Percentiles rank a stretch among this genome's conserved stretches.
These are phyloP conservation scores for Isoetes taiwanensis DNA, from an alignment of 75 land plant species.

Conservation along the genomic window DNA sequence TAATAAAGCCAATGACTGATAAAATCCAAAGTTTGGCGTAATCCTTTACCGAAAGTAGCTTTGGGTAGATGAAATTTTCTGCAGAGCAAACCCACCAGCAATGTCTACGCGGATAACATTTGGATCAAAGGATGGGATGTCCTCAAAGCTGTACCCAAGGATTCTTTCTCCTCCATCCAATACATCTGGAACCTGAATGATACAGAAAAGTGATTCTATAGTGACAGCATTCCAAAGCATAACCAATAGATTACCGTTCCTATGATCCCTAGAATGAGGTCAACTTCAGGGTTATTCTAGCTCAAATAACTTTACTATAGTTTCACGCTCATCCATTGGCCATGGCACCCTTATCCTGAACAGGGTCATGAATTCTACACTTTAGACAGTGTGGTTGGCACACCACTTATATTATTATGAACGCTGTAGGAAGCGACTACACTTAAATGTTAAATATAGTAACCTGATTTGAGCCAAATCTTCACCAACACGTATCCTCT, in stretches of 20 bases:
- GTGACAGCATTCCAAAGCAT: too few relatives aligned
- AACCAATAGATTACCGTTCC: conserved; percentile 85
- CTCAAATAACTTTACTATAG: conserved; percentile 54
- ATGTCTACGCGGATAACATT: conserved; percentile 62
- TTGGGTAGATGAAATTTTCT: conserved; percentile 41
- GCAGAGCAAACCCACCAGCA: conserved; percentile 77
- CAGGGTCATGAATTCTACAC: too few relatives aligned
- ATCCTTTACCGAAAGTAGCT: conserved; percentile 66
- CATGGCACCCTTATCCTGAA: conserved; percentile 92
- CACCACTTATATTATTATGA: too few relatives aligned
- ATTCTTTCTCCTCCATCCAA: conserved; percentile 28
- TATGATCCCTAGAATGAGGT: conserved; percentile 45
- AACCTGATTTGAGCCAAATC: conserved; percentile 73
- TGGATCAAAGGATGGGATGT: conserved; percentile 37
- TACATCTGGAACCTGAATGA: conserved; percentile 36
- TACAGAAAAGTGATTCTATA: too few relatives aligned
- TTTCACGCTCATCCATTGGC: conserved; percentile 76
- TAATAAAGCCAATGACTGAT: too few relatives aligned
- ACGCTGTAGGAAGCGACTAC: too few relatives aligned
- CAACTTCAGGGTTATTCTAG: conserved; percentile 76
- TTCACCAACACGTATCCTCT: conserved; percentile 54
- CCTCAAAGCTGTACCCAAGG: conserved; percentile 41
- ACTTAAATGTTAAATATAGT: too few relatives aligned
- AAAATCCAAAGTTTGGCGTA: too few relatives aligned
- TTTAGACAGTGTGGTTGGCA: not conserved